phyloP scores from a whole-genome alignment of 2,329 filamentous ascomycete genomes.

The Cladophialophora carrionii region DNA sequence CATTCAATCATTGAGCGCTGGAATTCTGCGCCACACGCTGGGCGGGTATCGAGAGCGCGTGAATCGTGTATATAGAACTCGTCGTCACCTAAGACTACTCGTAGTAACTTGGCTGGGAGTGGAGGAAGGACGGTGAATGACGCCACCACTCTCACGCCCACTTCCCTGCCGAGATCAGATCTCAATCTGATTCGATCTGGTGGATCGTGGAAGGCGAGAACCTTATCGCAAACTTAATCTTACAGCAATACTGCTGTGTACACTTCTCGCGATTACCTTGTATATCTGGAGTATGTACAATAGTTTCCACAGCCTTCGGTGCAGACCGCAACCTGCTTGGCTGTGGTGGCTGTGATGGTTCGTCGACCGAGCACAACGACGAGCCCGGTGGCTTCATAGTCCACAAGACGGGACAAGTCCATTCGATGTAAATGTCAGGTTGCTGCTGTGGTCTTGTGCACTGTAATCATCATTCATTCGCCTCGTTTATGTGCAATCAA shows the following conservation, averaged over 20 bases:
- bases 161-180: neutral
- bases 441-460: neutral
- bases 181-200: neutral
- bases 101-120: neutral
- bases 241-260: neutral
- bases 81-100: no score
- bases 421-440: neutral
- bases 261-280: no score
- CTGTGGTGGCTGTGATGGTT: no score
- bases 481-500: neutral
- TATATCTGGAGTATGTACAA: no score
- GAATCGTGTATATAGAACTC: neutral
- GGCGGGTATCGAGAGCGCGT: neutral
- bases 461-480: neutral
- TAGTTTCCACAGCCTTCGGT: no score
- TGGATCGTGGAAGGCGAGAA: neutral
- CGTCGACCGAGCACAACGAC: no score
- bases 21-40: neutral
- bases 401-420: neutral
- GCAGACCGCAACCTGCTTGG: no score
- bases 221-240: constrained; percentile 3
- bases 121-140: neutral
- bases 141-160: neutral
- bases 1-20: no score
- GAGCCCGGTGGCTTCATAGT: no score